Percentiles rank a stretch among this genome's conserved stretches.
Conservation (phyloP, 2,329 filamentous ascomycete genomes). For the Verticillium zaregamsianum region DNA sequence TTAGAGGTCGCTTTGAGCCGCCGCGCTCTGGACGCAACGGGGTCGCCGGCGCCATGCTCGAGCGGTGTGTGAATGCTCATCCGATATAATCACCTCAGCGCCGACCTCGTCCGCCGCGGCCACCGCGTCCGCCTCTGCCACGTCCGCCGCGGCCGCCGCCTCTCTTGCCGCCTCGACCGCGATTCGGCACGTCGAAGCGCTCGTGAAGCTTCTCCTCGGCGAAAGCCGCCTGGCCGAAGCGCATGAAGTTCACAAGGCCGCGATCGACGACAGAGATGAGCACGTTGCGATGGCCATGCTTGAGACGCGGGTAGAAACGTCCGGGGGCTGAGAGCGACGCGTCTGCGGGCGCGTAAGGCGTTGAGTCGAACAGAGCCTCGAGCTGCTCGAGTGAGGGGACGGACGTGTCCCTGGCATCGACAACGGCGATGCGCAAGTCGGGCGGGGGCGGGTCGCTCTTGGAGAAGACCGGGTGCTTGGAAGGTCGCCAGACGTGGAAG, state of each 20-base stretch:
- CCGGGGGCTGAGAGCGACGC: conserved; percentile 33
- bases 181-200: conserved; percentile 38
- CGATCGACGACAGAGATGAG: conserved; percentile 85
- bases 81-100: conserved; percentile 10
- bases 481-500: conserved; percentile 79
- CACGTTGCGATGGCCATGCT: conserved; percentile 79
- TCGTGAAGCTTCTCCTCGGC: conserved; percentile 69
- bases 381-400: conserved; percentile 74
- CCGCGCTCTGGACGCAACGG: no score
- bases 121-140: conserved; percentile 27
- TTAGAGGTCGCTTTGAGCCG: no score
- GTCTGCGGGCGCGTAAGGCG: conserved; percentile 55
- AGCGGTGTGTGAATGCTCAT: no score
- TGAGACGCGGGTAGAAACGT: conserved; percentile 70
- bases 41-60: no score
- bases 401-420: conserved; percentile 67
- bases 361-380: conserved; percentile 64
- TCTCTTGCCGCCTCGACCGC: conserved; percentile 29
- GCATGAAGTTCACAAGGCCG: conserved; percentile 83
- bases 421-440: conserved; percentile 80
- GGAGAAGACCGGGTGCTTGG: conserved; percentile 56
- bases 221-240: conserved; percentile 77
- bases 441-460: conserved; percentile 76
- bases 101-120: conserved; percentile 24
- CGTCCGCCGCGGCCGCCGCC: conserved; percentile 34